phyloP scores from a whole-genome alignment of 1,284 basidiomycete species.

The Leucoagaricus sp. region DNA sequence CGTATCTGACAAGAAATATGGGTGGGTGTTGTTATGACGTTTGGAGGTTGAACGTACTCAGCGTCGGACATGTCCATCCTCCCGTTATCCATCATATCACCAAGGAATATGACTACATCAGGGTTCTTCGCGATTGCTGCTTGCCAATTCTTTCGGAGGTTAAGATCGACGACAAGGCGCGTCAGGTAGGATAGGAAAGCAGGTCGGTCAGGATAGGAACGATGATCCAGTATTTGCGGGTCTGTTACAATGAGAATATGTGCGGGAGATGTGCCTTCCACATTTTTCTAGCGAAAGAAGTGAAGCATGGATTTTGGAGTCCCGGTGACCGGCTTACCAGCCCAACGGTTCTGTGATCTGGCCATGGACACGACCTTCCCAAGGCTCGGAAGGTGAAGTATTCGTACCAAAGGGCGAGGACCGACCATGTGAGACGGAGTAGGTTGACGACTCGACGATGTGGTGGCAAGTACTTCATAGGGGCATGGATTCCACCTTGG shows the following conservation, averaged over 20 bases:
- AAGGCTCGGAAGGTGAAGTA: slow-evolving; percentile 58
- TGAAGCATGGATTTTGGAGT: background rate
- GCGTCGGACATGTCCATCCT: slow-evolving; percentile 60
- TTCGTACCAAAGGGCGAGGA: slow-evolving; percentile 60
- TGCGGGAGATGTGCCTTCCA: slow-evolving; percentile 35
- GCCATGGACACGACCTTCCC: slow-evolving; percentile 60
- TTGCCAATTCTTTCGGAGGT: slow-evolving; percentile 83
- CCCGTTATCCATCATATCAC: slow-evolving; percentile 88
- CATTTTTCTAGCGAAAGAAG: slow-evolving; percentile 13
- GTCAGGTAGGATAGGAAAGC: slow-evolving; percentile 51
- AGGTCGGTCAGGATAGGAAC: slow-evolving; percentile 56
- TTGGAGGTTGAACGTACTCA: slow-evolving; percentile 54
- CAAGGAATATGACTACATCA: slow-evolving; percentile 79
- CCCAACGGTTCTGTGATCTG: slow-evolving; percentile 36
- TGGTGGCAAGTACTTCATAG: slow-evolving; percentile 25
- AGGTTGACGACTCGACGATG: slow-evolving; percentile 30
- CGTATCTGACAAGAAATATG: slow-evolving; percentile 52
- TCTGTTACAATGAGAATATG: slow-evolving; percentile 82
- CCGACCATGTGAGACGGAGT: slow-evolving; percentile 37
- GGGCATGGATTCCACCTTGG: slow-evolving; percentile 1
- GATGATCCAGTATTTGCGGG: slow-evolving; percentile 76
- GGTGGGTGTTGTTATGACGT: background rate
- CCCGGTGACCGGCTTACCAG: slow-evolving; percentile 25
- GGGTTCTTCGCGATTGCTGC: slow-evolving; percentile 63
- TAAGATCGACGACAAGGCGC: slow-evolving; percentile 66